Evolutionary conservation across 1,284 basidiomycete genomes (phyloP).

Genomic region (Cutaneotrichosporon arboriforme): DNA sequence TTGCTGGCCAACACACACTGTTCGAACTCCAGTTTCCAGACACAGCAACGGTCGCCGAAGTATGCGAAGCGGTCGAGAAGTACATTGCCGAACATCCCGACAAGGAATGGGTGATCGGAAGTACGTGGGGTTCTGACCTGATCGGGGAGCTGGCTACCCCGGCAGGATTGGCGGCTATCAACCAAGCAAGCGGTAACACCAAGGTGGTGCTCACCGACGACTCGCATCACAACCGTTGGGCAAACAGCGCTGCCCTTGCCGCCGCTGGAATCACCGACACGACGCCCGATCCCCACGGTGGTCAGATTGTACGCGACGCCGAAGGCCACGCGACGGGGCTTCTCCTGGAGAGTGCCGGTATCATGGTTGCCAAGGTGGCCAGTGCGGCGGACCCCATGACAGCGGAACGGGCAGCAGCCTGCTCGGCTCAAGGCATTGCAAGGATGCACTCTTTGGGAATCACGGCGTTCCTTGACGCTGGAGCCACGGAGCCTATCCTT

Average conservation of each 20-base stretch:
- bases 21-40: conserved; percentile 4
- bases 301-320: conserved; percentile 3
- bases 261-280: not conserved
- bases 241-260: not conserved
- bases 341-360: not conserved
- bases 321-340: conserved; percentile 1
- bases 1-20: not conserved
- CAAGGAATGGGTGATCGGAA: conserved; percentile 3
- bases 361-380: not conserved
- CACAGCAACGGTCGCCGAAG: conserved; percentile 1
- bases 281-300: not conserved
- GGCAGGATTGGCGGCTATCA: not conserved
- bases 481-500: not conserved
- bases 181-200: not conserved
- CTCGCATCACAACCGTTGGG: conserved; percentile 3
- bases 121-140: conserved; percentile 1
- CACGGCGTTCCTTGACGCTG: conserved; percentile 6
- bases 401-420: not conserved
- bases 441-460: conserved; percentile 3
- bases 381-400: not conserved
- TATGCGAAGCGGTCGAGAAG: not conserved
- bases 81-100: conserved; percentile 1
- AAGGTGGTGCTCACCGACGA: conserved; percentile 6
- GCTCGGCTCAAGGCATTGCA: not conserved
- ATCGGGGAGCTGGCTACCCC: not conserved